phyloP scores from a whole-genome alignment of 2,329 filamentous ascomycete species.

The Xylaria sp. region DNA sequence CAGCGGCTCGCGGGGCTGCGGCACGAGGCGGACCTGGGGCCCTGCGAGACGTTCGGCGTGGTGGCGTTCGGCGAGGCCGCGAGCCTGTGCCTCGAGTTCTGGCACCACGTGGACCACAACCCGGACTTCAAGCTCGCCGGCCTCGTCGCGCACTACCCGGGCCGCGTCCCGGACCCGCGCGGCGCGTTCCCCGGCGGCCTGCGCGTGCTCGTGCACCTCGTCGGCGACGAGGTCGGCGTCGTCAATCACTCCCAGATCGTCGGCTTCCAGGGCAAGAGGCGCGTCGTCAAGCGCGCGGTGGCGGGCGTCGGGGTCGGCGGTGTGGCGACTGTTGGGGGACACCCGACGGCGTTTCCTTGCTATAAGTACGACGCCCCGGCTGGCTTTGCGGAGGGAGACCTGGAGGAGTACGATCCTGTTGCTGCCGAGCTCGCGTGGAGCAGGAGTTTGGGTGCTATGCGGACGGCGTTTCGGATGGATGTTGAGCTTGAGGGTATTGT shows the following conservation, averaged over 20 bases:
- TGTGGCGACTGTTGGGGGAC: conserved; percentile 7
- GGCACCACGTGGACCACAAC: conserved; percentile 52
- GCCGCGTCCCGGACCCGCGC: conserved; percentile 50
- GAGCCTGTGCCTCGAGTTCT: conserved; percentile 50
- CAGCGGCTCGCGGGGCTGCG: conserved; percentile 44
- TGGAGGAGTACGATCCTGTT: conserved; percentile 70
- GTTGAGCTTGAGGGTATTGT: conserved; percentile 69
- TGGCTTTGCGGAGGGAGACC: conserved; percentile 74
- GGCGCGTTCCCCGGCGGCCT: conserved; percentile 49
- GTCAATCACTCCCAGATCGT: conserved; percentile 51
- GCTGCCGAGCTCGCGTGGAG: conserved; percentile 71
- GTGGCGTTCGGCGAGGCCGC: conserved; percentile 53
- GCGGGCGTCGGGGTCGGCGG: conserved; percentile 47
- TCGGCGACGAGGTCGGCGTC: conserved; percentile 48
- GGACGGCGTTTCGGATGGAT: conserved; percentile 66
- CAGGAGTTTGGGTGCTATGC: conserved; percentile 64
- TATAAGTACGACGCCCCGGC: conserved; percentile 56
- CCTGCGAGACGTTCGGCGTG: conserved; percentile 52
- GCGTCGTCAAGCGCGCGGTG: conserved; percentile 43
- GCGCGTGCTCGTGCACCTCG: conserved; percentile 48
- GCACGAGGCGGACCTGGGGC: conserved; percentile 41
- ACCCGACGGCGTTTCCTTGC: conserved; percentile 43
- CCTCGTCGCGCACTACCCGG: conserved; percentile 54
- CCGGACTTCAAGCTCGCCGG: conserved; percentile 49
- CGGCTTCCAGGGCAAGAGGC: conserved; percentile 52